phyloP scores from a whole-genome alignment of 176 grass and related monocot genomes.

The Urochloa ruziziensis region DNA sequence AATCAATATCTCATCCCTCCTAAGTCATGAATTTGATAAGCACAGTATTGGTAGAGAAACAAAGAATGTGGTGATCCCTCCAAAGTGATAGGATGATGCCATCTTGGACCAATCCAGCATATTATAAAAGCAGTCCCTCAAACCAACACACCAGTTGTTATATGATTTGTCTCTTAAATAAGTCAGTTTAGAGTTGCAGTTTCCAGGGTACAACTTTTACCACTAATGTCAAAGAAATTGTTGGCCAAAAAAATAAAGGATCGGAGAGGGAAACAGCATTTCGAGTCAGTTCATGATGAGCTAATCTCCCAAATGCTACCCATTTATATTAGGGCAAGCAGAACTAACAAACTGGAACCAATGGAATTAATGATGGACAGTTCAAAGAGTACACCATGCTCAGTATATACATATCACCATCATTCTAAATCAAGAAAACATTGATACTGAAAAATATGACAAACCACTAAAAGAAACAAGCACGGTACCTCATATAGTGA shows the following conservation, averaged over 20 bases:
- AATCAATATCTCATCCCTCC: too few species aligned
- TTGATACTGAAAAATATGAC: too few species aligned
- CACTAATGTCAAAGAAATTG: background rate
- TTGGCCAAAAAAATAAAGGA: too few species aligned
- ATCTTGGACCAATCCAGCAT: background rate
- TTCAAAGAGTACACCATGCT: background rate
- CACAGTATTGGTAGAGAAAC: background rate
- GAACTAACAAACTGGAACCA: background rate
- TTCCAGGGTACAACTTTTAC: background rate
- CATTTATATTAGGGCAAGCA: too few species aligned
- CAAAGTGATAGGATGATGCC: background rate
- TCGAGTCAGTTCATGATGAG: too few species aligned
- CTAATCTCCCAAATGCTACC: too few species aligned
- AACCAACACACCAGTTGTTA: background rate
- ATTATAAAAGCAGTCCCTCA: background rate
- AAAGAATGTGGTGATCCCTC: background rate
- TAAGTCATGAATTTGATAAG: too few species aligned
- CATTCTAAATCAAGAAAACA: slow-evolving; percentile 13
- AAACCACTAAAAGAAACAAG: slow-evolving; percentile 12
- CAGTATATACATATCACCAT: background rate
- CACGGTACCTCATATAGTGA: slow-evolving; percentile 73
- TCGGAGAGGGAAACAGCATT: too few species aligned
- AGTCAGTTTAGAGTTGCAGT: background rate
- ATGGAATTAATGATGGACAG: background rate
- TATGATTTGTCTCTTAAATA: background rate